A percentile compares a stretch with the other conserved stretches of the same genome.
Evolutionary conservation across 139 green algal species (phyloP).

Genomic region (Pseudopediastrum boryanum): DNA sequence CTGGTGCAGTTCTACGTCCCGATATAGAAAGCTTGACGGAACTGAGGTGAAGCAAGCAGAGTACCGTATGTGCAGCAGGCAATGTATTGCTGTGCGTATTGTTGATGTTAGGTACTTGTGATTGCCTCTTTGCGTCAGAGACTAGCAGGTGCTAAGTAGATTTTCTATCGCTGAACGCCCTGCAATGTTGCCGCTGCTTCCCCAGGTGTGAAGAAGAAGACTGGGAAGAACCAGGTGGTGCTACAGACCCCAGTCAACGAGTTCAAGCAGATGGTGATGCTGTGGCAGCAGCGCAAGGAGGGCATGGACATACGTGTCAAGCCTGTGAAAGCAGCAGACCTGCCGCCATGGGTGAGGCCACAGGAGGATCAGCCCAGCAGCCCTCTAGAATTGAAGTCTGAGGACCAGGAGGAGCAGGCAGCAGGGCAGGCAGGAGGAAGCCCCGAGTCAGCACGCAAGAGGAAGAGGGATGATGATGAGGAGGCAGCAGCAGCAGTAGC

Average conservation of each 20-base stretch:
- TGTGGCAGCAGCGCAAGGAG: constrained; percentile 41
- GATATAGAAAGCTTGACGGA: background rate
- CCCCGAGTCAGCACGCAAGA: constrained; percentile 30
- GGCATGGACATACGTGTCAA: constrained; percentile 78
- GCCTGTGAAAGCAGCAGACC: constrained; percentile 61
- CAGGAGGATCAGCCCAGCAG: constrained; percentile 8
- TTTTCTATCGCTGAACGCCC: background rate
- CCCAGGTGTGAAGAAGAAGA: constrained; percentile 77
- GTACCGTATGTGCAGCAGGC: background rate
- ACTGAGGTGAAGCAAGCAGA: background rate
- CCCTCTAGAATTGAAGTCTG: background rate
- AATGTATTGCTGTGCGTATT: background rate
- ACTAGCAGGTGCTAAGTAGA: background rate
- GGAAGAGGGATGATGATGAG: constrained; percentile 14
- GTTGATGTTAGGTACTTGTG: background rate
- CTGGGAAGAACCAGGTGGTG: constrained; percentile 33
- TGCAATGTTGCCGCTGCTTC: constrained; percentile 62
- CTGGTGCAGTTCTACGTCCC: background rate
- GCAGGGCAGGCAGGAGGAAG: constrained; percentile 1
- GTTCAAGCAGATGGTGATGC: constrained; percentile 66
- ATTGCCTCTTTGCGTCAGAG: background rate
- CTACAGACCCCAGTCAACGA: constrained; percentile 70
- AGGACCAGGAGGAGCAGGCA: background rate
- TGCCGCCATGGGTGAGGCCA: constrained; percentile 53
- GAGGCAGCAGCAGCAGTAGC: constrained; percentile 19